Evolutionary conservation across 768 basidiomycete species (phyloP).

Genomic region (Terana coerulea): DNA sequence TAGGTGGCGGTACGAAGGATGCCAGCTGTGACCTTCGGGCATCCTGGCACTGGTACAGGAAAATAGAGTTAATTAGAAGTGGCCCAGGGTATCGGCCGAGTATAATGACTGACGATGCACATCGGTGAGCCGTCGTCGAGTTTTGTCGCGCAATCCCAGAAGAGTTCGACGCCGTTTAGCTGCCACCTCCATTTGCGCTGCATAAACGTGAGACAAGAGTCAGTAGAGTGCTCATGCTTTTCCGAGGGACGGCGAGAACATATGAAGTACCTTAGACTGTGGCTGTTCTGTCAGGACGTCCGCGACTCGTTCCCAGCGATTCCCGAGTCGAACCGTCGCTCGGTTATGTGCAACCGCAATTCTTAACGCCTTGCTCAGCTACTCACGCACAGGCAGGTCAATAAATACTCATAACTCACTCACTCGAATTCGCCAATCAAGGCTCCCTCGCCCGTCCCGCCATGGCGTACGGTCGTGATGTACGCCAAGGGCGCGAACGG

Average conservation of each 20-base stretch:
- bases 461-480: conserved; percentile 34
- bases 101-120: conserved; percentile 37
- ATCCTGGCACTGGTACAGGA: conserved; percentile 31
- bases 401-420: conserved; percentile 12
- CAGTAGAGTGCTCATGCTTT: background rate
- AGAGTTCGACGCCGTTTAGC: conserved; percentile 31
- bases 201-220: background rate
- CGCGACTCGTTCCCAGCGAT: conserved; percentile 36
- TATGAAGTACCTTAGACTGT: background rate
- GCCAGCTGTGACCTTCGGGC: conserved; percentile 34
- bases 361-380: conserved; percentile 19
- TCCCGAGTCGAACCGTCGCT: conserved; percentile 38
- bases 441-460: conserved; percentile 28
- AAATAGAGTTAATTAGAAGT: background rate
- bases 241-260: no score
- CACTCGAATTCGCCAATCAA: conserved; percentile 38
- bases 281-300: conserved; percentile 29
- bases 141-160: conserved; percentile 43
- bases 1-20: conserved; percentile 43
- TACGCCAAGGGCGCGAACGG: conserved; percentile 45
- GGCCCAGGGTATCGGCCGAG: background rate
- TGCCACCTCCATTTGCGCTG: conserved; percentile 42
- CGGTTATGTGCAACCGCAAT: conserved; percentile 39
- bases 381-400: background rate
- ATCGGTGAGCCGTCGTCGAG: conserved; percentile 45